Evolutionary conservation across 2,329 filamentous ascomycete species (phyloP).

Genomic region (Alternaria infectoria): DNA sequence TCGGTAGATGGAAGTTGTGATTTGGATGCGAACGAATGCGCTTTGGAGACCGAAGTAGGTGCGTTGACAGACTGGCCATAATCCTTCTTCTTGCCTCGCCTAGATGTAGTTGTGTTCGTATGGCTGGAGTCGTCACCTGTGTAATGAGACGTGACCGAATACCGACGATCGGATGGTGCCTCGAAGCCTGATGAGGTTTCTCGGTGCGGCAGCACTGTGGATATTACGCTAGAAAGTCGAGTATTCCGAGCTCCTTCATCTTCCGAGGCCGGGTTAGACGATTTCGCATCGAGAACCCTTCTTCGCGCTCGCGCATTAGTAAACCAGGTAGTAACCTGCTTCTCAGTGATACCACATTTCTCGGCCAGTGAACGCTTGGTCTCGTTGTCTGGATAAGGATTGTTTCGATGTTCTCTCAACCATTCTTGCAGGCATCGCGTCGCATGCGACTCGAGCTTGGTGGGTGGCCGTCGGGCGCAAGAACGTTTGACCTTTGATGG

Average conservation of each 20-base stretch:
- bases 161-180: background rate
- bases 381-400: constrained; percentile 41
- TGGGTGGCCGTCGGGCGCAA: constrained; percentile 30
- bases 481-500: constrained; percentile 33
- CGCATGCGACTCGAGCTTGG: constrained; percentile 39
- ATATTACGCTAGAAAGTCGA: constrained; percentile 17
- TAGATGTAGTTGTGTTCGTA: constrained; percentile 12
- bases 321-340: constrained; percentile 46
- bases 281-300: constrained; percentile 25
- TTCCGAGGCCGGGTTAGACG: constrained; percentile 17
- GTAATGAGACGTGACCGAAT: constrained; percentile 13
- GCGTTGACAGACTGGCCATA: constrained; percentile 31
- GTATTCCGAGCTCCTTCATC: constrained; percentile 25
- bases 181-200: background rate
- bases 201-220: constrained; percentile 12
- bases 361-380: constrained; percentile 38
- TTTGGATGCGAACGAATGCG: constrained; percentile 12
- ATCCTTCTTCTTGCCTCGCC: constrained; percentile 48
- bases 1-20: constrained; percentile 1
- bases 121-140: background rate
- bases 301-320: constrained; percentile 43
- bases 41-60: constrained; percentile 12
- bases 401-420: constrained; percentile 36
- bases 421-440: constrained; percentile 35
- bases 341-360: constrained; percentile 42